These are phyloP conservation scores for Pseudocercospora cruenta DNA, from an alignment of 2,329 filamentous ascomycete species.

Conservation along the genomic window DNA sequence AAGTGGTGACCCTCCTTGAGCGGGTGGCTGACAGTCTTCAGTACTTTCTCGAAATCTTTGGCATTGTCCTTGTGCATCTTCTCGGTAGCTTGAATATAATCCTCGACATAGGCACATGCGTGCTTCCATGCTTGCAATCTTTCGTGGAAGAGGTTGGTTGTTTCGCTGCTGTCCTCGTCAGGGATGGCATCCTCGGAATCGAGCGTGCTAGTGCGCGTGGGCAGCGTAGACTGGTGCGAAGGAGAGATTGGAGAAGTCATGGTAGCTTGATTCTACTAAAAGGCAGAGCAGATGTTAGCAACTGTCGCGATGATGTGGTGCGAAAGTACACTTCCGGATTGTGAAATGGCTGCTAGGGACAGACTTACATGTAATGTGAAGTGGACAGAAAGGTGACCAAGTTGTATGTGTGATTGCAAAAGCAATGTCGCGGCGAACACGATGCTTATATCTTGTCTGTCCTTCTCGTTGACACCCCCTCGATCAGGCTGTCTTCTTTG, in stretches of 20 bases:
- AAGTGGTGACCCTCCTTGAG: constrained; percentile 92
- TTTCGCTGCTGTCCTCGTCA: constrained; percentile 54
- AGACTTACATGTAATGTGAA: not conserved
- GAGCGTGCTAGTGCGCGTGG: constrained; percentile 33
- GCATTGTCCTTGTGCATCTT: constrained; percentile 82
- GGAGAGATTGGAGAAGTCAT: constrained; percentile 27
- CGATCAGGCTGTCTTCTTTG: constrained; percentile 1
- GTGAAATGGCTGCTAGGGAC: not conserved
- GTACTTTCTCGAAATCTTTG: constrained; percentile 92
- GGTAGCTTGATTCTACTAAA: not conserved
- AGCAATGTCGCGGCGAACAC: not conserved
- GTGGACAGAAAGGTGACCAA: not conserved
- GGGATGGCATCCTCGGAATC: constrained; percentile 52
- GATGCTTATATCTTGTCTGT: not conserved
- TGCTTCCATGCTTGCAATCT: constrained; percentile 95
- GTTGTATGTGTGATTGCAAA: not conserved
- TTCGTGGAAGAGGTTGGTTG: constrained; percentile 72
- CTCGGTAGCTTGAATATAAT: constrained; percentile 82
- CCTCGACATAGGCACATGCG: constrained; percentile 85
- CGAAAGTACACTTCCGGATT: not conserved
- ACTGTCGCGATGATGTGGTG: not conserved
- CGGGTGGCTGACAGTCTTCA: constrained; percentile 89
- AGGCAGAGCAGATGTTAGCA: not conserved
- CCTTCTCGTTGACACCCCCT: not conserved
- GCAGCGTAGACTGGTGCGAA: constrained; percentile 31